Conservation (phyloP, 306 rosid species). For the Gynostemma pentaphyllum region DNA sequence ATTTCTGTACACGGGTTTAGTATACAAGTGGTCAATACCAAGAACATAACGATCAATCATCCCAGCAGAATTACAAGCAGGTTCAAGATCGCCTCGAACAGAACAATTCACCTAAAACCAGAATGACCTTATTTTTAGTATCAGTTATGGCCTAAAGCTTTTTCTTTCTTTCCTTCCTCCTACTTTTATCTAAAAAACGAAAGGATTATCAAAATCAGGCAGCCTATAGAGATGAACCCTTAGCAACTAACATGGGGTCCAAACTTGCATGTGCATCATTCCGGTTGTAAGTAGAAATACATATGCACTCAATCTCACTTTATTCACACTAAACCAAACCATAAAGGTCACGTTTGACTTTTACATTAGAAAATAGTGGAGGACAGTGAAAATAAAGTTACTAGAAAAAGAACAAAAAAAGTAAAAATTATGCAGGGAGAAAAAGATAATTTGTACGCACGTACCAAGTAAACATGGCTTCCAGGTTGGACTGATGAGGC, state of each 20-base stretch:
- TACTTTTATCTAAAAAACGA: too few species aligned
- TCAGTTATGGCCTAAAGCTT: background rate
- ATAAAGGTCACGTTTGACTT: background rate
- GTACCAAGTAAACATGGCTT: conserved; percentile 39
- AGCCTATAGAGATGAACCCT: background rate
- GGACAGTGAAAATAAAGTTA: conserved; percentile 2
- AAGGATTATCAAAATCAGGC: background rate
- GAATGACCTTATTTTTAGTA: conserved; percentile 9
- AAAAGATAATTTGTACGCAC: conserved; percentile 14
- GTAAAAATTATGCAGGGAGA: background rate
- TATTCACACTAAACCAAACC: background rate
- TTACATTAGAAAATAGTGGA: background rate
- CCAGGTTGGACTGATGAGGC: conserved; percentile 30
- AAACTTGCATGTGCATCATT: background rate
- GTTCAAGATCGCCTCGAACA: conserved; percentile 75
- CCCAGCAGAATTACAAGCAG: conserved; percentile 88
- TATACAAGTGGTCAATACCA: conserved; percentile 60
- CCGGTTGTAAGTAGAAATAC: background rate
- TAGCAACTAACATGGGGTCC: background rate
- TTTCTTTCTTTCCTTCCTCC: background rate
- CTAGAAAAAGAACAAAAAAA: conserved; percentile 1
- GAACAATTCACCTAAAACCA: conserved; percentile 76
- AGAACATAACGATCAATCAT: conserved; percentile 80
- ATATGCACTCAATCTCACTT: background rate
- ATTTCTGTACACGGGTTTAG: conserved; percentile 73